Evolutionary conservation across 2,329 filamentous ascomycete species (phyloP).

Genomic region (Neoscytalidium dimidiatum): DNA sequence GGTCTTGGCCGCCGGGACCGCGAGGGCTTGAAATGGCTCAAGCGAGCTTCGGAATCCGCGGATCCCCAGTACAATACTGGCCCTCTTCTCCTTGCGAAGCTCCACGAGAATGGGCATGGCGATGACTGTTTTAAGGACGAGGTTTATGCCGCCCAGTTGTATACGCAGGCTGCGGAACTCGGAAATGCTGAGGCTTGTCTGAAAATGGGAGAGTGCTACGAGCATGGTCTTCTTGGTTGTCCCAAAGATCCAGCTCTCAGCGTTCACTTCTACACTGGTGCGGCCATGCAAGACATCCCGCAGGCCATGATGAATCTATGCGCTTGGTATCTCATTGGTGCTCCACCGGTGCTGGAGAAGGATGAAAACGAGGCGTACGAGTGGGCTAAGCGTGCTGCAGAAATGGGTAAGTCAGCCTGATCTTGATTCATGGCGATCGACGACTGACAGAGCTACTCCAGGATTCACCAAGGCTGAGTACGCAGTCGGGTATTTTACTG

Average conservation of each 20-base stretch:
- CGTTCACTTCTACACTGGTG: slow-evolving; percentile 95
- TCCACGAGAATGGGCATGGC: slow-evolving; percentile 92
- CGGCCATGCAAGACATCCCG: slow-evolving; percentile 80
- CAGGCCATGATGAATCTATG: slow-evolving; percentile 97
- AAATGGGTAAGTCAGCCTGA: slow-evolving; percentile 68
- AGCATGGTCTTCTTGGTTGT: slow-evolving; percentile 84
- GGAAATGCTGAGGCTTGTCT: slow-evolving; percentile 85
- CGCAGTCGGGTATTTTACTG: slow-evolving; percentile 93
- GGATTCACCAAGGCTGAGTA: slow-evolving; percentile 77
- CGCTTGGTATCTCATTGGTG: slow-evolving; percentile 97
- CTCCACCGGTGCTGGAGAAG: slow-evolving; percentile 86
- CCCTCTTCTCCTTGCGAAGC: slow-evolving; percentile 82
- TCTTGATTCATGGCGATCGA: neutral
- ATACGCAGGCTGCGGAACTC: slow-evolving; percentile 90
- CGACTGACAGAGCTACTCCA: slow-evolving; percentile 33
- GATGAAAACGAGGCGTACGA: slow-evolving; percentile 96
- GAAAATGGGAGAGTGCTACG: slow-evolving; percentile 93
- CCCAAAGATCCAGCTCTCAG: slow-evolving; percentile 89
- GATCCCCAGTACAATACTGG: slow-evolving; percentile 91
- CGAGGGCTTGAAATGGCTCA: slow-evolving; percentile 95
- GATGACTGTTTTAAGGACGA: slow-evolving; percentile 86
- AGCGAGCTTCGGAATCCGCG: slow-evolving; percentile 85
- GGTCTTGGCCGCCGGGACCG: slow-evolving; percentile 80
- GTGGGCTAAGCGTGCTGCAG: slow-evolving; percentile 87
- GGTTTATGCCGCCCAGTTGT: slow-evolving; percentile 86